A percentile compares a stretch with the other conserved stretches of the same genome.
phyloP scores from a whole-genome alignment of 345 rosid genomes.

The Linum lewisii region DNA sequence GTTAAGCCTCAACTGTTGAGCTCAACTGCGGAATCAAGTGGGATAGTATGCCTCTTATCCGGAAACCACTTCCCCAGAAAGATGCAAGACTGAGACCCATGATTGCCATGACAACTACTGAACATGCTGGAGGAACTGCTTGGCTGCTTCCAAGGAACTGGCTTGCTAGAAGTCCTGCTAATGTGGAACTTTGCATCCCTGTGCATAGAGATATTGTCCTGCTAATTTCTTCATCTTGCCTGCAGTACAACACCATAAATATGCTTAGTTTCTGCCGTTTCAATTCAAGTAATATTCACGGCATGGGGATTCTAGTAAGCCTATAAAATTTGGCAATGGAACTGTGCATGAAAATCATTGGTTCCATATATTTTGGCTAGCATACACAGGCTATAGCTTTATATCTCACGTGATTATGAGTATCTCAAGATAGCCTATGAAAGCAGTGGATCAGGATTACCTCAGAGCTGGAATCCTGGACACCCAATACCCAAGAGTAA shows the following conservation, averaged over 20 bases:
- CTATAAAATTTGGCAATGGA: too few species aligned
- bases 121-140: constrained; percentile 92
- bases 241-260: constrained; percentile 10
- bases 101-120: constrained; percentile 93
- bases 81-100: constrained; percentile 94
- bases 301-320: too few species aligned
- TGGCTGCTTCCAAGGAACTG: constrained; percentile 85
- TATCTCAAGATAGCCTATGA: neutral
- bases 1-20: constrained; percentile 26
- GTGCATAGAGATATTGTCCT: constrained; percentile 84
- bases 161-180: constrained; percentile 82
- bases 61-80: constrained; percentile 72
- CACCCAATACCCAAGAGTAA: constrained; percentile 77
- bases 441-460: constrained; percentile 21
- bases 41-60: constrained; percentile 48
- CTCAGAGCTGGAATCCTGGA: constrained; percentile 64
- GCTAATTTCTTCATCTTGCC: constrained; percentile 87
- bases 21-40: constrained; percentile 26
- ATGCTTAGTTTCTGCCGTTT: neutral
- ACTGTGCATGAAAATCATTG: too few species aligned
- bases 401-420: neutral
- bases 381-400: too few species aligned
- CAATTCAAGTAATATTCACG: too few species aligned
- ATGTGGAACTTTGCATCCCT: constrained; percentile 94
- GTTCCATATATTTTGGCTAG: too few species aligned